Conservation (phyloP, 176 grass and related monocot species). For the Coix lacrymajobi region DNA sequence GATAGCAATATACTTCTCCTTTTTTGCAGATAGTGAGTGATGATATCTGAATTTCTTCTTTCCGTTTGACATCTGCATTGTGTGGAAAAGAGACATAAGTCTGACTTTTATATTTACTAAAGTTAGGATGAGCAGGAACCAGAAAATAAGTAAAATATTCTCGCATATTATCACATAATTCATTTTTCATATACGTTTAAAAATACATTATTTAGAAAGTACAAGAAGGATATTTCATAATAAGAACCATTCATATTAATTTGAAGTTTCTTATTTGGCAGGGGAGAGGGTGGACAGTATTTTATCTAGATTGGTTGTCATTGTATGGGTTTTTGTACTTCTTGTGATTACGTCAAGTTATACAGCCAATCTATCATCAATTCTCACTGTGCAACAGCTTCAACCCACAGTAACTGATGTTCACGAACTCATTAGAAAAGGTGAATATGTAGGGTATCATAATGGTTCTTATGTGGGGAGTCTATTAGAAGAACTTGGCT, state of each 20-base stretch:
- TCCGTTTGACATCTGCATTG: neutral
- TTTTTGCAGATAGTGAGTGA: slow-evolving; percentile 52
- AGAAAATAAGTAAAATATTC: neutral
- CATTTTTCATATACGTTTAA: neutral
- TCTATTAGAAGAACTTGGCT: slow-evolving; percentile 23
- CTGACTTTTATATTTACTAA: neutral
- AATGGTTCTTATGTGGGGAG: slow-evolving; percentile 22
- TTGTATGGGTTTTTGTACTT: slow-evolving; percentile 46
- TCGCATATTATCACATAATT: neutral
- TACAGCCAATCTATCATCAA: slow-evolving; percentile 60
- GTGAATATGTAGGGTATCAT: slow-evolving; percentile 40
- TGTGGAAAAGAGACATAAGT: neutral
- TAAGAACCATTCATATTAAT: neutral
- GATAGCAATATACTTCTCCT: slow-evolving; percentile 43
- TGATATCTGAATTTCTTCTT: neutral
- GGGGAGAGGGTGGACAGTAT: slow-evolving; percentile 38
- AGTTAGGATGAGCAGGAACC: neutral
- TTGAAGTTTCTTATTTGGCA: neutral
- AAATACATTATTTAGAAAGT: neutral
- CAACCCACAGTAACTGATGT: slow-evolving; percentile 37
- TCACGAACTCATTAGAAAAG: slow-evolving; percentile 36
- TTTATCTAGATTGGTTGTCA: slow-evolving; percentile 36
- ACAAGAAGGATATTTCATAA: neutral
- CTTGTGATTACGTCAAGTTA: slow-evolving; percentile 57
- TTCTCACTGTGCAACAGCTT: slow-evolving; percentile 54